Evolutionary conservation across 2,329 filamentous ascomycete species (phyloP).

Genomic region (Cercospora brassicicola): DNA sequence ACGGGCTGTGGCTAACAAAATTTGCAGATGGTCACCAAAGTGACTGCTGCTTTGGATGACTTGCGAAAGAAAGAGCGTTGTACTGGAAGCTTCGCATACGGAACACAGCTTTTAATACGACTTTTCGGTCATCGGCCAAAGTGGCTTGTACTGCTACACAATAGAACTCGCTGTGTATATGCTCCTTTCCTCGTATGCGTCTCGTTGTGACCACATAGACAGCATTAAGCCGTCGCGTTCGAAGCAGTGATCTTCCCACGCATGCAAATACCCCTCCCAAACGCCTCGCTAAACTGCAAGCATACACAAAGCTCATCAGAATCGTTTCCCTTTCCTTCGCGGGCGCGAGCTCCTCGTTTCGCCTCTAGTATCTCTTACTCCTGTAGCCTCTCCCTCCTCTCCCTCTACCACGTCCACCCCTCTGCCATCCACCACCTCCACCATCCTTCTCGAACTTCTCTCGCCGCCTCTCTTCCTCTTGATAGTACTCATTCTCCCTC

Average conservation of each 20-base stretch:
- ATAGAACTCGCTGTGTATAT: neutral
- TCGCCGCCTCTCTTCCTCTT: conserved; percentile 53
- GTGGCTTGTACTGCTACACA: neutral
- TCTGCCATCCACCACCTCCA: conserved; percentile 47
- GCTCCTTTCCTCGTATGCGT: neutral
- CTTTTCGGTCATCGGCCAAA: neutral
- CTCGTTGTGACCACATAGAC: neutral
- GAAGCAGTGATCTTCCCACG: neutral
- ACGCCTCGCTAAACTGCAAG: conserved; percentile 5
- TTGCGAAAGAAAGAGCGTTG: neutral
- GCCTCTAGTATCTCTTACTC: conserved; percentile 13
- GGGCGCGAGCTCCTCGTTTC: neutral
- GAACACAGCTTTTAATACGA: neutral
- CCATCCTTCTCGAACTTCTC: conserved; percentile 51
- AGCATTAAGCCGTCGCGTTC: neutral
- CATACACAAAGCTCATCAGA: neutral
- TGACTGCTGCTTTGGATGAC: neutral
- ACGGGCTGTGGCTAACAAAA: neutral
- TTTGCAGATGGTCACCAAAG: neutral
- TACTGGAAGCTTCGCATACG: neutral
- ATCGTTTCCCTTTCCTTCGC: neutral
- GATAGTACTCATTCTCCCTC: conserved; percentile 54
- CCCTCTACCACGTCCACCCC: conserved; percentile 44
- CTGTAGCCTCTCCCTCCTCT: conserved; percentile 34
- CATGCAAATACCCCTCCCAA: neutral